Conservation (phyloP, 306 rosid species). For the Vachellia collinsii region DNA sequence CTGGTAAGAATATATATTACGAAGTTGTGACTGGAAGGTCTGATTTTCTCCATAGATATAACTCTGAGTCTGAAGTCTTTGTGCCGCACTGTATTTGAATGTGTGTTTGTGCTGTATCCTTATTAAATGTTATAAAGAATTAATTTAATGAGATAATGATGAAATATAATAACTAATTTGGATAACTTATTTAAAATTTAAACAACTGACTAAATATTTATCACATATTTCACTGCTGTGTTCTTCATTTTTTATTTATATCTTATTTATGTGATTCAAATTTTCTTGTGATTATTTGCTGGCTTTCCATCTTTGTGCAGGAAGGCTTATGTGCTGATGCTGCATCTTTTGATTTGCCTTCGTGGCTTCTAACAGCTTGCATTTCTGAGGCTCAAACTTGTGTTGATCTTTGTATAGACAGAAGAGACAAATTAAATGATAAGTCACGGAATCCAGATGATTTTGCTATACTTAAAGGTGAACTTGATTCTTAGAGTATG, state of each 20-base stretch:
- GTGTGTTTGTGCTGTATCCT: neutral
- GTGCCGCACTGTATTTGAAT: slow-evolving; percentile 1
- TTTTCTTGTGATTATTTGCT: slow-evolving; percentile 39
- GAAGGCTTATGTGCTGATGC: slow-evolving; percentile 97
- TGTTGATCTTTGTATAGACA: slow-evolving; percentile 65
- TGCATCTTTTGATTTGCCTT: slow-evolving; percentile 92
- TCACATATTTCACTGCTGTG: slow-evolving; percentile 10
- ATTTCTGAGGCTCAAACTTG: slow-evolving; percentile 82
- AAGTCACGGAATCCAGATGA: slow-evolving; percentile 75
- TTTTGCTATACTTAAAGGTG: slow-evolving; percentile 93
- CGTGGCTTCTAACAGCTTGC: slow-evolving; percentile 89
- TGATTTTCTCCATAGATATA: slow-evolving; percentile 30
- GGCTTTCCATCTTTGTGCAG: slow-evolving; percentile 51
- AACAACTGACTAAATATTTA: neutral
- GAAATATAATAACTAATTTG: neutral
- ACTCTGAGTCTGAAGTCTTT: neutral
- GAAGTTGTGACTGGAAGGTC: slow-evolving; percentile 29
- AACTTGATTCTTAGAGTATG: slow-evolving; percentile 36
- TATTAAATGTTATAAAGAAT: neutral
- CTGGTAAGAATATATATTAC: slow-evolving; percentile 55
- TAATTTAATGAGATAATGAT: neutral
- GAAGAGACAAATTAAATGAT: slow-evolving; percentile 77
- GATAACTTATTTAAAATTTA: neutral
- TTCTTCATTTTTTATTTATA: slow-evolving; percentile 31
- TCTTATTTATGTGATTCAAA: slow-evolving; percentile 21